Conservation (phyloP, 1,284 basidiomycete species). For the Heterobasidion occidentale region DNA sequence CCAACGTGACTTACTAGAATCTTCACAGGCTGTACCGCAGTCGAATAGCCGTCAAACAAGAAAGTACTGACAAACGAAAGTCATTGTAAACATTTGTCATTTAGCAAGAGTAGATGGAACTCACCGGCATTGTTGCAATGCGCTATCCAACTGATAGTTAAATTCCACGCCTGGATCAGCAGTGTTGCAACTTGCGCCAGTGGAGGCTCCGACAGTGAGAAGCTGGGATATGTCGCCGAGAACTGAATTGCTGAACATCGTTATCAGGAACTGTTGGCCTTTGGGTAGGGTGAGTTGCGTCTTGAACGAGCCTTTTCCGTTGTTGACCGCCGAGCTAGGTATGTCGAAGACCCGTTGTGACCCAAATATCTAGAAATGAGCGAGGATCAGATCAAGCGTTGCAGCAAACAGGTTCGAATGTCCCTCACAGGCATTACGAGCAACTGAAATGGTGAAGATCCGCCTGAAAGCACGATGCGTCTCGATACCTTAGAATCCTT, state of each 20-base stretch:
- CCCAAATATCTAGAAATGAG: conserved; percentile 35
- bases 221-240: background rate
- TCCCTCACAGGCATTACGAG: conserved; percentile 48
- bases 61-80: conserved; percentile 34
- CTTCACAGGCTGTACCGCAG: conserved; percentile 50
- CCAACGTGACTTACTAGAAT: conserved; percentile 38
- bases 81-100: conserved; percentile 1
- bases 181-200: conserved; percentile 44
- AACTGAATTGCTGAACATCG: conserved; percentile 55
- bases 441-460: conserved; percentile 52
- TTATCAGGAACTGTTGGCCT: conserved; percentile 38
- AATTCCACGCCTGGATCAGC: conserved; percentile 37
- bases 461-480: conserved; percentile 34
- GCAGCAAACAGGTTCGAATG: background rate
- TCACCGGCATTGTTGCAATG: conserved; percentile 60
- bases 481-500: background rate
- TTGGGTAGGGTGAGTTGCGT: conserved; percentile 34
- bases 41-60: conserved; percentile 38
- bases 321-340: conserved; percentile 43
- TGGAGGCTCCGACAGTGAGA: conserved; percentile 39
- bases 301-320: conserved; percentile 48
- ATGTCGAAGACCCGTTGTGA: conserved; percentile 47
- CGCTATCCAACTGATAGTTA: conserved; percentile 38
- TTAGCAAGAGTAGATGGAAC: conserved; percentile 2
- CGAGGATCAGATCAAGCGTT: background rate